These are phyloP conservation scores for Colletotrichum sp. DNA, from an alignment of 2,329 filamentous ascomycete genomes.

Conservation along the genomic window DNA sequence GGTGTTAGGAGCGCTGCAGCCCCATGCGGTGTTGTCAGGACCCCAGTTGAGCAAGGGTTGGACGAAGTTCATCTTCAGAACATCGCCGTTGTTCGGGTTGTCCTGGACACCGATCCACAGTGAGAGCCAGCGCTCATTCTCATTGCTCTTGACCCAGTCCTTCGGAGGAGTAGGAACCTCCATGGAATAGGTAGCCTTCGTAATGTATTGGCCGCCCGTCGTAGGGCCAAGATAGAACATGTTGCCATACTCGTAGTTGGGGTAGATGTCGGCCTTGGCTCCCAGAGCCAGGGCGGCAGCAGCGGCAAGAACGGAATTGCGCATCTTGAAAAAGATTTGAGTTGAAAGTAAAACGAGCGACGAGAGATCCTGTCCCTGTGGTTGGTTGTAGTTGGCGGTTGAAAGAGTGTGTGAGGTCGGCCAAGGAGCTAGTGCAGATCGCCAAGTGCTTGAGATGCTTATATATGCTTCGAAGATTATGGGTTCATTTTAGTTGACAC, in stretches of 20 bases:
- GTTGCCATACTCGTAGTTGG: constrained; percentile 5
- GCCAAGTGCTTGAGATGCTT: not conserved
- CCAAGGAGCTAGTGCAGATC: not conserved
- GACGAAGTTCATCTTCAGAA: constrained; percentile 4
- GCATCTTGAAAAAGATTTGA: not conserved
- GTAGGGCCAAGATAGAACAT: constrained; percentile 10
- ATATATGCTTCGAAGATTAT: not conserved
- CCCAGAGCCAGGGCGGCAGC: not conserved
- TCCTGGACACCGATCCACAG: constrained; percentile 6
- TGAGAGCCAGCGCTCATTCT: not conserved
- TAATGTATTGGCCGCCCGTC: constrained; percentile 8
- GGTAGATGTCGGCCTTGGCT: constrained; percentile 1
- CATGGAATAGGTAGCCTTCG: constrained; percentile 24
- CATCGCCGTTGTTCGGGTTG: not conserved
- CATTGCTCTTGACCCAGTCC: constrained; percentile 3
- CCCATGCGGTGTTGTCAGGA: not conserved
- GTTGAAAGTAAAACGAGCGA: not conserved
- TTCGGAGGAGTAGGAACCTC: not conserved
- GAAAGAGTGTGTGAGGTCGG: not conserved
- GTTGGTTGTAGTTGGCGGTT: not conserved
- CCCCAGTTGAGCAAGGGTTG: constrained; percentile 9
- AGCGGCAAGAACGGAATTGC: not conserved
- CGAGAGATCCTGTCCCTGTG: not conserved
- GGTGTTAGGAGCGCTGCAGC: constrained; percentile 6
- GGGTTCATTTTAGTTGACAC: not conserved